Evolutionary conservation across 2,329 filamentous ascomycete species (phyloP).

Genomic region (Verticillium zaregamsianum): DNA sequence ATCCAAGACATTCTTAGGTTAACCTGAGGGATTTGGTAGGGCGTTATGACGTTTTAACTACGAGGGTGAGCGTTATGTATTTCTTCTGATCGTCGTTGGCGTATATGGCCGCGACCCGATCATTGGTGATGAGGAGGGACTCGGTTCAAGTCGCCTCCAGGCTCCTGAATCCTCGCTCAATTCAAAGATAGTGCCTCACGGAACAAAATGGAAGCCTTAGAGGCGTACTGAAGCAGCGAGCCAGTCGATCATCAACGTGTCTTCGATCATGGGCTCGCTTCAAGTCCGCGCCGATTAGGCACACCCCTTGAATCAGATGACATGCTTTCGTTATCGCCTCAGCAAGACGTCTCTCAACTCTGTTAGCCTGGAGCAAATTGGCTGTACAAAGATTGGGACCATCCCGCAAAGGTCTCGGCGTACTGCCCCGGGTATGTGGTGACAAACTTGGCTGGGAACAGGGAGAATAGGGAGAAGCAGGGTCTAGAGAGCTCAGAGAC

Average conservation of each 20-base stretch:
- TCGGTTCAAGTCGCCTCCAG: conserved; percentile 33
- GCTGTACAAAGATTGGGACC: conserved; percentile 19
- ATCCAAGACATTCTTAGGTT: no score
- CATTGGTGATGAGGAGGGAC: conserved; percentile 32
- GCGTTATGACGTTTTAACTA: no score
- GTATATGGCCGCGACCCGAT: conserved; percentile 30
- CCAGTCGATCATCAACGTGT: conserved; percentile 30
- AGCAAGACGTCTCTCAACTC: conserved; percentile 30
- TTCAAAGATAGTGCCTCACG: conserved; percentile 35
- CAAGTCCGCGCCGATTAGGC: conserved; percentile 9
- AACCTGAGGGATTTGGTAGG: no score
- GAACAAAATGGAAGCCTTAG: conserved; percentile 21
- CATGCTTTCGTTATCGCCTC: conserved; percentile 23
- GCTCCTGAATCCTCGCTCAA: conserved; percentile 26
- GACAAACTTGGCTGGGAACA: conserved; percentile 23
- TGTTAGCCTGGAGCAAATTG: conserved; percentile 12
- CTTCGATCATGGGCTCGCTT: conserved; percentile 24
- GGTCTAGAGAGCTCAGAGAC: conserved; percentile 22
- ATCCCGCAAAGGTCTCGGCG: conserved; percentile 22
- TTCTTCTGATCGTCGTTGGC: neutral
- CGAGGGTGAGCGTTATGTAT: no score
- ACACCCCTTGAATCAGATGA: no score
- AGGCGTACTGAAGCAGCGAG: no score
- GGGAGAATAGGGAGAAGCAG: conserved; percentile 16
- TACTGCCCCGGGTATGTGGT: conserved; percentile 29